Evolutionary conservation across 2,329 filamentous ascomycete genomes (phyloP).

Genomic region (Fusarium albosuccineum): DNA sequence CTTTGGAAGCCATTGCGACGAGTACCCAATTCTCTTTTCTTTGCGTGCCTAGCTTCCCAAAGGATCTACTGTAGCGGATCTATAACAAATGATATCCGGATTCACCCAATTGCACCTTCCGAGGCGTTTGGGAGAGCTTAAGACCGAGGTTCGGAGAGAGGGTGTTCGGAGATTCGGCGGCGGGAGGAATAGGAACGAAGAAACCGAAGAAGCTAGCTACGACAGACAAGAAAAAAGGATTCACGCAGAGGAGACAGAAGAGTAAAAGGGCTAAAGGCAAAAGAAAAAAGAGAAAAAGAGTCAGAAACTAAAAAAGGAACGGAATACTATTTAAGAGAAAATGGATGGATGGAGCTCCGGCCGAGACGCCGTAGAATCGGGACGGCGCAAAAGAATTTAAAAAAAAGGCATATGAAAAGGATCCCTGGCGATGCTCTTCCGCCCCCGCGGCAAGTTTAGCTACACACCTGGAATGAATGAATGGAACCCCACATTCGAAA

Average conservation of each 20-base stretch:
- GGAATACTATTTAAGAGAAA: conserved; percentile 31
- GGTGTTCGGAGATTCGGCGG: conserved; percentile 29
- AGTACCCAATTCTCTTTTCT: neutral
- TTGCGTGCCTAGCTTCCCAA: neutral
- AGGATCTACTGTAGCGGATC: neutral
- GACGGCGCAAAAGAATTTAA: neutral
- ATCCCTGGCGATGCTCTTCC: neutral
- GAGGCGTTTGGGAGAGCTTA: conserved; percentile 1
- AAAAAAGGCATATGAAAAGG: neutral
- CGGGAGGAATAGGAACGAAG: conserved; percentile 10
- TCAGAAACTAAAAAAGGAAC: conserved; percentile 12
- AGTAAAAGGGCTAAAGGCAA: conserved; percentile 4
- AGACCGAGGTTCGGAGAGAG: conserved; percentile 41
- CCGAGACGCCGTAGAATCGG: conserved; percentile 2
- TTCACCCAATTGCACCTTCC: too few species aligned
- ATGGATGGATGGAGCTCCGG: conserved; percentile 5
- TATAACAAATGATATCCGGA: too few species aligned
- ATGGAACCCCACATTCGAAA: conserved; percentile 37
- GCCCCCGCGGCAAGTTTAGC: conserved; percentile 9
- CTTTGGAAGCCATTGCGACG: conserved; percentile 51
- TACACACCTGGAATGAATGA: conserved; percentile 27
- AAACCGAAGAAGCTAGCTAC: neutral
- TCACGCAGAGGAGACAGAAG: neutral
- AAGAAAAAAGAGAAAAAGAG: conserved; percentile 2
- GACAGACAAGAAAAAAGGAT: neutral